phyloP scores from a whole-genome alignment of 768 basidiomycete genomes.

The Calocera viscosa region DNA sequence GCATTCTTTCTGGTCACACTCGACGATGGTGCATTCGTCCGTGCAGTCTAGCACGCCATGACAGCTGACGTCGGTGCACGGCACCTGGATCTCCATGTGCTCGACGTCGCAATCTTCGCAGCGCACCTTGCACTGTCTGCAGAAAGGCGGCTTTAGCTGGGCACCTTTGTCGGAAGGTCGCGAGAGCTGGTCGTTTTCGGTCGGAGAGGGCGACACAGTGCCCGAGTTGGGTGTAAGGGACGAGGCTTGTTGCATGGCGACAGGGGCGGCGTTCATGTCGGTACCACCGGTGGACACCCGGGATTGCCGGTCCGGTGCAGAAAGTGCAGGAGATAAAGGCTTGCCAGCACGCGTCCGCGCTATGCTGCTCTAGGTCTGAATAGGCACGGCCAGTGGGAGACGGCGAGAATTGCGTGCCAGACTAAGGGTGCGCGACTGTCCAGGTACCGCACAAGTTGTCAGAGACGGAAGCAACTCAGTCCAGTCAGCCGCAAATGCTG shows the following conservation, averaged over 20 bases:
- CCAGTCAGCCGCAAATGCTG: background rate
- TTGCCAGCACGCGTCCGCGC: background rate
- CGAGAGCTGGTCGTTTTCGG: background rate
- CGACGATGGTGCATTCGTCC: constrained; percentile 4
- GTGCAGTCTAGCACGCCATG: background rate
- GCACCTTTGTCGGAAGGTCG: background rate
- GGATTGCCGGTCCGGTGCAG: constrained; percentile 1
- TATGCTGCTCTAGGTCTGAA: background rate
- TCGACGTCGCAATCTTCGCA: background rate
- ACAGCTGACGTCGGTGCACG: background rate
- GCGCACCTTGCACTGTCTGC: constrained; percentile 5
- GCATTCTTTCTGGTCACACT: constrained; percentile 4
- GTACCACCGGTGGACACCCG: background rate
- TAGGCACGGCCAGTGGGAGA: background rate
- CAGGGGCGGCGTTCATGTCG: background rate
- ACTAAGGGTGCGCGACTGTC: background rate
- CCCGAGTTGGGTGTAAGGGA: background rate
- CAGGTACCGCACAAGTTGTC: constrained; percentile 8
- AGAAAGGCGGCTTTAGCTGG: constrained; percentile 7
- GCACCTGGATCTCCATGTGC: constrained; percentile 8
- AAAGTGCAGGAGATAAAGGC: background rate
- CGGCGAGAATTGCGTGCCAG: background rate
- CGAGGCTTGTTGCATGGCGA: background rate
- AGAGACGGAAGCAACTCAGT: background rate
- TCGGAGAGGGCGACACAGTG: background rate